Base-by-base conservation (phyloP, 371 early-diverging fungal species). In the Mortierella sp. region DNA sequence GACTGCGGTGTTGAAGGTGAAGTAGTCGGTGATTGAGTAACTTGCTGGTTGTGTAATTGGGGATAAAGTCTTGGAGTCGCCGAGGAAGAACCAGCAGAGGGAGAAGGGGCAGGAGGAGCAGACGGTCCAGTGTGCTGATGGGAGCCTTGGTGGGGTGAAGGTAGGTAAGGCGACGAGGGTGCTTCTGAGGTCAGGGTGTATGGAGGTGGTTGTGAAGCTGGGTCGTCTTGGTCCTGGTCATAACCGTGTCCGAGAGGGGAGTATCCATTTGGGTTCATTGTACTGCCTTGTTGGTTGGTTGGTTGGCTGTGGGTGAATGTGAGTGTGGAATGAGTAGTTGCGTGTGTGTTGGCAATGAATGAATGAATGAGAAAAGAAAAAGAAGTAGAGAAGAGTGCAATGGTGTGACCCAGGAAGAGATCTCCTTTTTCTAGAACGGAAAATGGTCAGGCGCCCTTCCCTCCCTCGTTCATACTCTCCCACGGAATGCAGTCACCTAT, bases 201-300 rank as follows among this genome's bases (percentile, higher is more conserved):
- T 12, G 77, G 77, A 35, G 77, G 77, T 41, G 77, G 77, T 24
- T 68, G 75, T 2, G 65, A 48, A 70, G 32, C 35, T 21, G 12
- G 38, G 38, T 35, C 65, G 12, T 75, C 68, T 16, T 73, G 51
- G n/a, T 73, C 27, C 24, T 35, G n/a, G 41, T 21, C 35, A 41
- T 41, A 24, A 18, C 18, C 24, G 0, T 68, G 38, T 41, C 68
- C 24, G 68, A 38, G 41, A 10, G 68, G 41, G 24, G 38, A 38
- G 68, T 68, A 68, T 68, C 41, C 68, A 24, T 68, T 68, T 18
- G 38, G 38, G 68, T 38, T 41, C 68, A 68, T 68, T 65, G 43
- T 68, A 6, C 18, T 60, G 63, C 18, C 16, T 35, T 63, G 14
- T 11, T 12, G 27, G 60, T 58, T 58, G 27, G 56, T 58, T 48